Evolutionary conservation across 345 rosid species (phyloP).

Genomic region (Lumnitzera littorea): DNA sequence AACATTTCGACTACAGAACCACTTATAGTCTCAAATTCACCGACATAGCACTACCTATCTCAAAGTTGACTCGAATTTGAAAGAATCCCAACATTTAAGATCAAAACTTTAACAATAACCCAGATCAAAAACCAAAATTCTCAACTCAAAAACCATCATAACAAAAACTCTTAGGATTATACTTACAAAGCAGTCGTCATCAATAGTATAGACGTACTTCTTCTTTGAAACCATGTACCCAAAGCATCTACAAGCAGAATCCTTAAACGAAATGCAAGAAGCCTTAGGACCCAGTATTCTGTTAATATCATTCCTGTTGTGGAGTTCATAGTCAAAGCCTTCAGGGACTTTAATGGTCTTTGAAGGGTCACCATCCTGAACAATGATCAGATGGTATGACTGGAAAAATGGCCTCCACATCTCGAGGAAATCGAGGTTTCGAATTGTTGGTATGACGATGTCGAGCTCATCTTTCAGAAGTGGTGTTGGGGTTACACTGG

Average conservation of each 20-base stretch:
- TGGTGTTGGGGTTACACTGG: slow-evolving; percentile 19
- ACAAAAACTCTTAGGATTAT: neutral
- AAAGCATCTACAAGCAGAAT: slow-evolving; percentile 40
- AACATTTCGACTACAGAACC: too few relatives aligned
- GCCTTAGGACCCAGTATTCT: slow-evolving; percentile 40
- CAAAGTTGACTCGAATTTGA: too few relatives aligned
- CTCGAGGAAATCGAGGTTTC: slow-evolving; percentile 46
- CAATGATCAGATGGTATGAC: slow-evolving; percentile 38
- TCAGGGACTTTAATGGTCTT: slow-evolving; percentile 35
- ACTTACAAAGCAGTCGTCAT: slow-evolving; percentile 42
- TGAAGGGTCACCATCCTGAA: slow-evolving; percentile 42
- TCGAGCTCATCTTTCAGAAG: slow-evolving; percentile 35
- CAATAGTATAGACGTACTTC: slow-evolving; percentile 39
- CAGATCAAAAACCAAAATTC: neutral
- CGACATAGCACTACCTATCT: too few relatives aligned
- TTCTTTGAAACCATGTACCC: slow-evolving; percentile 40
- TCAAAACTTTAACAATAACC: too few relatives aligned
- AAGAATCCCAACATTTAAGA: too few relatives aligned
- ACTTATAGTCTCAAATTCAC: too few relatives aligned
- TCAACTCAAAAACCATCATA: neutral
- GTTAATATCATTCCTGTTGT: slow-evolving; percentile 34
- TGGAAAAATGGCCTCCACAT: slow-evolving; percentile 45
- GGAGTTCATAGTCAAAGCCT: slow-evolving; percentile 37
- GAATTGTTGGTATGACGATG: slow-evolving; percentile 37
- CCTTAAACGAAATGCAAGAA: slow-evolving; percentile 45